These are phyloP conservation scores for Coemansia sp. DNA, from an alignment of 192 early-diverging fungal genomes.

Conservation along the genomic window DNA sequence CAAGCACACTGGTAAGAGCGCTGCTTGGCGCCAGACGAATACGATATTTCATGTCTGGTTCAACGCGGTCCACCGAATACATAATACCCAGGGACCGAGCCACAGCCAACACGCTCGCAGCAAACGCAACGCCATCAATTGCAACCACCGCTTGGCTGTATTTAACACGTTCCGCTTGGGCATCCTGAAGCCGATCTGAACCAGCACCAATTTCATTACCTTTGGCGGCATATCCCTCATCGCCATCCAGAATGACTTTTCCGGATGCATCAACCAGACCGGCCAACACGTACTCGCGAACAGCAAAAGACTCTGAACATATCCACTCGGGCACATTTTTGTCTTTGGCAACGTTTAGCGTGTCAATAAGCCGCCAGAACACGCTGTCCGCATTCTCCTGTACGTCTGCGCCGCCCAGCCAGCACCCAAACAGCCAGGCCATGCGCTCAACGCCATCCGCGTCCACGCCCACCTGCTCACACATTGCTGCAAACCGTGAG, in stretches of 20 bases:
- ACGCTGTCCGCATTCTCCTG: neutral
- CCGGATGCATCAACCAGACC: conserved; percentile 15
- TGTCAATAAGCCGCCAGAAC: neutral
- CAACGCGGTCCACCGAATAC: neutral
- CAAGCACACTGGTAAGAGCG: conserved; percentile 24
- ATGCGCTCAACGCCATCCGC: neutral
- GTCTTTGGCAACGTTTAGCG: neutral
- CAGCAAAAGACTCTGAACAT: conserved; percentile 1
- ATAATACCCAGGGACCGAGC: conserved; percentile 28
- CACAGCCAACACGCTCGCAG: neutral
- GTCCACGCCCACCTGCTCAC: neutral
- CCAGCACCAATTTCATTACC: neutral
- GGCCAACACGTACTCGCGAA: conserved; percentile 28
- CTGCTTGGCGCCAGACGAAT: conserved; percentile 17
- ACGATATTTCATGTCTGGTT: neutral
- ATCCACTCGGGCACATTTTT: conserved; percentile 16
- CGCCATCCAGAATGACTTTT: neutral
- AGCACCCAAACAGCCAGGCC: conserved; percentile 12
- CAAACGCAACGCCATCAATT: neutral
- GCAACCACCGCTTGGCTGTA: neutral
- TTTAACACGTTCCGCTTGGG: neutral
- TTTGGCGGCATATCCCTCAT: neutral
- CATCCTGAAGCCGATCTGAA: neutral
- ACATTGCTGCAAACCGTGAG: conserved; percentile 7
- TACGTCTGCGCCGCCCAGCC: neutral